A percentile compares a stretch with the other conserved stretches of the same genome.
Evolutionary conservation across 805 yeast species (phyloP).

Genomic region (Saccharomycopsis sp.): DNA sequence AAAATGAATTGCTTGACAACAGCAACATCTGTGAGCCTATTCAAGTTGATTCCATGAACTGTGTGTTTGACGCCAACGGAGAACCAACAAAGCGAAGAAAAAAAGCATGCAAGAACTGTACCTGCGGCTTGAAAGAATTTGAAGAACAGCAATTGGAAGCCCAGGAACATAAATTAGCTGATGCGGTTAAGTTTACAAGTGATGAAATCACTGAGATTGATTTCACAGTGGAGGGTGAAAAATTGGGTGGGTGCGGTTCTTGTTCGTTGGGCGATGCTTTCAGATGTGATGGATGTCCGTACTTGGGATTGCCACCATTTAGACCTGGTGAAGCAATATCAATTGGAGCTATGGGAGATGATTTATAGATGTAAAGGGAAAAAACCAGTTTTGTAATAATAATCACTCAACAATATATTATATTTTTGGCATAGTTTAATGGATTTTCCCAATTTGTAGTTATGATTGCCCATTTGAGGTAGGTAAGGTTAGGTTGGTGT

Average conservation of each 20-base stretch:
- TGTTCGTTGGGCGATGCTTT: constrained; percentile 98
- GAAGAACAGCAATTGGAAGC: constrained; percentile 56
- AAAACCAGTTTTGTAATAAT: background rate
- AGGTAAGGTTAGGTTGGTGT: too few species aligned
- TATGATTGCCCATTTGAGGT: background rate
- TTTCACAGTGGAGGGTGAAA: constrained; percentile 22
- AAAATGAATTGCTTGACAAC: constrained; percentile 33
- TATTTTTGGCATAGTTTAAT: background rate
- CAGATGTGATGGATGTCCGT: constrained; percentile 98
- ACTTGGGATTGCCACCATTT: constrained; percentile 94
- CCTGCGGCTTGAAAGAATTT: constrained; percentile 89
- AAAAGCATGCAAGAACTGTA: constrained; percentile 96
- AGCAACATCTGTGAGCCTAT: constrained; percentile 48
- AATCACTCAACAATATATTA: background rate
- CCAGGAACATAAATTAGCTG: background rate
- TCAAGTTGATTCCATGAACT: constrained; percentile 40
- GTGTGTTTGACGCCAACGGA: constrained; percentile 27
- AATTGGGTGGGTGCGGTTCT: constrained; percentile 92
- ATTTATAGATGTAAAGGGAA: constrained; percentile 38
- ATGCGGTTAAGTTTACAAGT: constrained; percentile 23
- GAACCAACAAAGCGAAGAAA: constrained; percentile 50
- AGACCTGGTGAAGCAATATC: constrained; percentile 92
- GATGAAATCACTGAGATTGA: constrained; percentile 27
- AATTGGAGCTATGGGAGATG: constrained; percentile 70
- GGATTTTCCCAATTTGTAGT: background rate